phyloP scores from a whole-genome alignment of 805 yeast species.

The Saccharomycopsis sp. region DNA sequence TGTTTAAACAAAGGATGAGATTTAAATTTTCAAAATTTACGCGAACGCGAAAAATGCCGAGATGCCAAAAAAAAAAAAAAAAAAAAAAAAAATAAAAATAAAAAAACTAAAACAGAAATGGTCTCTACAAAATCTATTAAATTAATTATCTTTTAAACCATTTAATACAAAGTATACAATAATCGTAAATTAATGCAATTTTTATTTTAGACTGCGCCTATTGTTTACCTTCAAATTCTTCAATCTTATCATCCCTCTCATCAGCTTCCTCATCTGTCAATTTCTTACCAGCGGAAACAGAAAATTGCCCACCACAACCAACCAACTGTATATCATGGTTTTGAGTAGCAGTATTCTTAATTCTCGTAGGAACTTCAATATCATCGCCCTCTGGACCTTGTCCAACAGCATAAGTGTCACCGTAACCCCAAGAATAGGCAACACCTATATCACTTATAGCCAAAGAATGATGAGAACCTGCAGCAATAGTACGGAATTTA shows the following conservation, averaged over 20 bases:
- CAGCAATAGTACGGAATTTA: slow-evolving; percentile 51
- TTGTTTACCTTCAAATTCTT: slow-evolving; percentile 21
- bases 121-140: not conserved
- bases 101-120: not conserved
- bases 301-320: slow-evolving; percentile 97
- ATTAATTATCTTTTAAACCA: not conserved
- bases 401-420: slow-evolving; percentile 94
- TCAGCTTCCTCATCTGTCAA: slow-evolving; percentile 35
- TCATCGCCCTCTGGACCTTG: slow-evolving; percentile 86
- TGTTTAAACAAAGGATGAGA: too few relatives aligned
- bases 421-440: slow-evolving; percentile 95
- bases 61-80: not conserved
- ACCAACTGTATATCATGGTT: slow-evolving; percentile 60
- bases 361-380: slow-evolving; percentile 80
- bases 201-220: not conserved
- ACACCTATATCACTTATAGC: slow-evolving; percentile 82
- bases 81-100: not conserved
- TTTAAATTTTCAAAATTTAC: too few relatives aligned
- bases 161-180: not conserved
- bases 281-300: slow-evolving; percentile 74
- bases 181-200: not conserved
- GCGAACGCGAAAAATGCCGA: too few relatives aligned
- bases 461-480: slow-evolving; percentile 89
- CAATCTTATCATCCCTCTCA: slow-evolving; percentile 42
- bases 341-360: slow-evolving; percentile 89